Evolutionary conservation across 2,329 filamentous ascomycete genomes (phyloP).

Genomic region (Chrysoporthe deuterocubensis): DNA sequence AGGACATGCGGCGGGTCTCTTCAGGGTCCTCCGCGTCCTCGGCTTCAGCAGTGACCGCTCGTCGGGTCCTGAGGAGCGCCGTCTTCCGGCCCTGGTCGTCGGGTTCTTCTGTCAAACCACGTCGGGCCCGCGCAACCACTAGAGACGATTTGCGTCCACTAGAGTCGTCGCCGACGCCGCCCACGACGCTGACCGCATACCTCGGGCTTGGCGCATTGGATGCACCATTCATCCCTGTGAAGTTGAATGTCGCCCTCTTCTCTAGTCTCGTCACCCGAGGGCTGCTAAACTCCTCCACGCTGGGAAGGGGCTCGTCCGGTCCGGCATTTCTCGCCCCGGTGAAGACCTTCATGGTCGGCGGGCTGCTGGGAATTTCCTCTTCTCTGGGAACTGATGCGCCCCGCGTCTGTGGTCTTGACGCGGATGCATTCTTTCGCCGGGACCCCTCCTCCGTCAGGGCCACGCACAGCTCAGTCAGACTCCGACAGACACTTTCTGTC

Average conservation of each 20-base stretch:
- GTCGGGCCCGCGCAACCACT: slow-evolving; percentile 45
- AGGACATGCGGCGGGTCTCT: slow-evolving; percentile 41
- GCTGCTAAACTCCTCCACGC: slow-evolving; percentile 44
- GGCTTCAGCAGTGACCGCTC: slow-evolving; percentile 53
- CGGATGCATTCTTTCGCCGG: slow-evolving; percentile 39
- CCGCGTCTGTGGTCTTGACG: slow-evolving; percentile 29
- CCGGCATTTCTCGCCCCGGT: slow-evolving; percentile 45
- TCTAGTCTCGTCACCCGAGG: slow-evolving; percentile 56
- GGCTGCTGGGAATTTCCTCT: slow-evolving; percentile 44
- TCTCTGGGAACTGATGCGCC: slow-evolving; percentile 29
- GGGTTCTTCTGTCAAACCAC: slow-evolving; percentile 54
- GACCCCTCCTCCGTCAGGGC: slow-evolving; percentile 70
- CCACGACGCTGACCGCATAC: slow-evolving; percentile 35
- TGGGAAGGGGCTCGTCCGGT: slow-evolving; percentile 44
- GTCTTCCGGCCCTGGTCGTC: slow-evolving; percentile 49
- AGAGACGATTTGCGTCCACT: slow-evolving; percentile 59
- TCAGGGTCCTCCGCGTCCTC: slow-evolving; percentile 44
- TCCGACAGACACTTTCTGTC: slow-evolving; percentile 90
- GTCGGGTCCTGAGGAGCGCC: slow-evolving; percentile 51
- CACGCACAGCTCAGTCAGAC: slow-evolving; percentile 88
- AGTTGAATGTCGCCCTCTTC: slow-evolving; percentile 51
- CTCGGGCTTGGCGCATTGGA: slow-evolving; percentile 52
- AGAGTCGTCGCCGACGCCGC: slow-evolving; percentile 43
- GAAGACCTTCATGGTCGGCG: slow-evolving; percentile 49
- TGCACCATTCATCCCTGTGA: slow-evolving; percentile 37